These are phyloP conservation scores for Podila clonocystis DNA, from an alignment of 192 early-diverging fungal species.

Conservation along the genomic window DNA sequence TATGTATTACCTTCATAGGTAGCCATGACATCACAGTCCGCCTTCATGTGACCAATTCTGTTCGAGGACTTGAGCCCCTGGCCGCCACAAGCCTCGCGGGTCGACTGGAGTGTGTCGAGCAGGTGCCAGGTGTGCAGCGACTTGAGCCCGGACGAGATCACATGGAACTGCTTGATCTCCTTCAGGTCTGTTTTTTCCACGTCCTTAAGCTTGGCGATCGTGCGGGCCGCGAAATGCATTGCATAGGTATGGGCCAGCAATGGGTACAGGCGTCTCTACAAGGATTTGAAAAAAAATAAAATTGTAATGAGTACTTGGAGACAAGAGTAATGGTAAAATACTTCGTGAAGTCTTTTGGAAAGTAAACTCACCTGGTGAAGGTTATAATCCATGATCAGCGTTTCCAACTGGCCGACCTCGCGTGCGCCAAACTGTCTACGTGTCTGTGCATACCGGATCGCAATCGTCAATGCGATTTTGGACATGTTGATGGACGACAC, in stretches of 20 bases:
- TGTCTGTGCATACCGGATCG: constrained; percentile 8
- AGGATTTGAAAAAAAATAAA: neutral
- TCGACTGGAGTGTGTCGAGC: constrained; percentile 14
- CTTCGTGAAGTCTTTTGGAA: too few species aligned
- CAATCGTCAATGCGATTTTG: constrained; percentile 16
- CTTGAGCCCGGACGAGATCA: constrained; percentile 16
- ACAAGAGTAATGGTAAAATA: neutral
- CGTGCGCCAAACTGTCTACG: constrained; percentile 10
- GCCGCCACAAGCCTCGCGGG: constrained; percentile 15
- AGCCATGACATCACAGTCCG: constrained; percentile 18
- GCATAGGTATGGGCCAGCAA: constrained; percentile 9
- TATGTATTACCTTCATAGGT: constrained; percentile 12
- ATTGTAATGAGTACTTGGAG: neutral
- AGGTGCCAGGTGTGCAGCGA: constrained; percentile 22
- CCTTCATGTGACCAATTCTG: constrained; percentile 21
- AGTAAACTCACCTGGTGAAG: constrained; percentile 14
- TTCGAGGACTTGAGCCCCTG: constrained; percentile 20
- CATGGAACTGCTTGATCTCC: constrained; percentile 16
- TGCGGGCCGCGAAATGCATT: constrained; percentile 9
- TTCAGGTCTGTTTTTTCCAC: neutral
- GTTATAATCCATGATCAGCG: constrained; percentile 18
- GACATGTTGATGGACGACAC: constrained; percentile 5
- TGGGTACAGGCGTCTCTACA: constrained; percentile 11
- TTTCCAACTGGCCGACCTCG: neutral
- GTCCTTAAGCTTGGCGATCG: neutral